phyloP scores from a whole-genome alignment of 768 basidiomycete species.

The Kwoniella newhampshirensis region DNA sequence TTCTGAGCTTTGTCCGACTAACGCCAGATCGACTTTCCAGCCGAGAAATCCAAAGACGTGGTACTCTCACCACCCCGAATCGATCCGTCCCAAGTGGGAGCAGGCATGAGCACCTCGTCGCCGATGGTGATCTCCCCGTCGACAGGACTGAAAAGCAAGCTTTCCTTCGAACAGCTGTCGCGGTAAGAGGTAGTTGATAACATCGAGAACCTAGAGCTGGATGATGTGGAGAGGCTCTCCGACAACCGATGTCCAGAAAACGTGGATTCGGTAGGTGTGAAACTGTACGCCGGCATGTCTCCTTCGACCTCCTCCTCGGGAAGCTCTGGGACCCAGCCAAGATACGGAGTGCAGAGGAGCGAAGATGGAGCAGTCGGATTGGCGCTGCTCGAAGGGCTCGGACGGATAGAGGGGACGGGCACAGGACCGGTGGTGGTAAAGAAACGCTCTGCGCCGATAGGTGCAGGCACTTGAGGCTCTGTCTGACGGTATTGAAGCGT shows the following conservation, averaged over 20 bases:
- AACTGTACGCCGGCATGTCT: slow-evolving; percentile 14
- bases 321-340: not conserved
- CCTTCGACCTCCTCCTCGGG: slow-evolving; percentile 1
- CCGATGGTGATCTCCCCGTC: not conserved
- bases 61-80: not conserved
- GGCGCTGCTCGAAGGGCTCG: not conserved
- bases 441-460: slow-evolving; percentile 7
- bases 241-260: not conserved
- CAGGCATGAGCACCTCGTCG: not conserved
- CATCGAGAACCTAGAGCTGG: slow-evolving; percentile 2
- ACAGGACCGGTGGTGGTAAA: too few species aligned
- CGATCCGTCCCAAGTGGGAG: not conserved
- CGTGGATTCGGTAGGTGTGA: not conserved
- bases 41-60: slow-evolving; percentile 9
- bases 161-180: too few species aligned
- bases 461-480: not conserved
- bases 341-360: not conserved
- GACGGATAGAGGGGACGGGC: too few species aligned
- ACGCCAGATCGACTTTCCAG: slow-evolving; percentile 14
- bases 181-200: not conserved
- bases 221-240: slow-evolving; percentile 15
- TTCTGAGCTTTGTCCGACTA: too few species aligned
- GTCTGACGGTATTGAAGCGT: not conserved
- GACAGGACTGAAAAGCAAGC: not conserved
- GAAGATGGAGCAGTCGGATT: not conserved